Evolutionary conservation across 257 asterid genomes (phyloP), one percentile per base, ranked within the genome.

Genomic region (Solanum stenotomum): DNA sequence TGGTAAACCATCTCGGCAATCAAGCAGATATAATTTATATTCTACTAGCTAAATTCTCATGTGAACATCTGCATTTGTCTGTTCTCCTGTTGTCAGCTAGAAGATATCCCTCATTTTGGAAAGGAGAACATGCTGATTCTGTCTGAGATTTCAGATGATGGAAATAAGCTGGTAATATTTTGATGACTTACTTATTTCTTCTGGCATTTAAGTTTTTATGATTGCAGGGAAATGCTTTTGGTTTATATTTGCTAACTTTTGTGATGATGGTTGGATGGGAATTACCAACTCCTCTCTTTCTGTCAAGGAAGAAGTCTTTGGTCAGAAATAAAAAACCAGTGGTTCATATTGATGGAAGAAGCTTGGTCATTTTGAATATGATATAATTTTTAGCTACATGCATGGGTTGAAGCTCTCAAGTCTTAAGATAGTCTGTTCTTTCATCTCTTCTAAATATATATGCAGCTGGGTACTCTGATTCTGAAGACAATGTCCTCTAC

Each of bases 121-220:
- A 89, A 82, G 68, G 93, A 90, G 88, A 88, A 83, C 87, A 88
- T 86, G 83, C 71, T 77, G 79, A 83, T 90, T 91, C 92, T 91
- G 86, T 86, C 92, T 25, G 94, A 89, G 89, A 86, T 89, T 89
- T 89, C 94, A 87, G 89, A 88, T 84, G 91, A 92, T 87, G 95
- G 91, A 88, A 68, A 49, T 90, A 87, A 90, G 22, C 86, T 35
- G 94, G 98, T 93, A 92, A 87, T 89, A 49, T 46, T 59, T 83
- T 85, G 71, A 49, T 29, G 86, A 49, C 22, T 82, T 82, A 18
- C 70, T 10, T 82, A 49, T 52, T 56, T 31, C 44, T 82, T 49
- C 11, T 15, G 29, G 31, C 44, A 29, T 82, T 10, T 27, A 49
- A 82, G 44, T 29, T 82, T 49, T 33, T 49, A 29, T 49, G 86